Conservation (phyloP, 177 flowering plant genomes). For the Vitis hybrid region DNA sequence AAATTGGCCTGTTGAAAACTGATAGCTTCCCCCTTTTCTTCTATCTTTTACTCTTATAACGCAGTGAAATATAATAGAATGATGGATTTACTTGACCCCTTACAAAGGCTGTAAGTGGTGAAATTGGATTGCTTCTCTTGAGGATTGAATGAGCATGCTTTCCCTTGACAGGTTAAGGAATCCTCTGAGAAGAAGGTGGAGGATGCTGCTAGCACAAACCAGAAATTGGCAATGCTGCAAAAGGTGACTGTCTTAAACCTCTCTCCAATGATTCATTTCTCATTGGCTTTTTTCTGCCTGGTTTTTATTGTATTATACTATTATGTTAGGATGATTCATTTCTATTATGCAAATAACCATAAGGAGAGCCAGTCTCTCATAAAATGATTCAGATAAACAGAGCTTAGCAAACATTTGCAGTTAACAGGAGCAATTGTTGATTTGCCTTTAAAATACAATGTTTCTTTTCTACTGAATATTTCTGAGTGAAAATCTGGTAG, state of each 20-base stretch:
- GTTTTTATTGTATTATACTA: background rate
- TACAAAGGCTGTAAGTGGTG: background rate
- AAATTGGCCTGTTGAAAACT: no score
- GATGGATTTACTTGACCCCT: background rate
- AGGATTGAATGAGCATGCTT: conserved; percentile 3
- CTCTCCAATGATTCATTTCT: background rate
- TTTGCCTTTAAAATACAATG: no score
- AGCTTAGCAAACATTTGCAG: no score
- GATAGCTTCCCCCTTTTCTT: no score
- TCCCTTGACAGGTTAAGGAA: conserved; percentile 37
- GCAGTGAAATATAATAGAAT: background rate
- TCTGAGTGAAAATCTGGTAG: background rate
- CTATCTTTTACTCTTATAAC: background rate
- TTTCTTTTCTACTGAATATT: no score
- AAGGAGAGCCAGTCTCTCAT: no score
- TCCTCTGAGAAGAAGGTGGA: conserved; percentile 31
- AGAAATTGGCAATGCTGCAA: conserved; percentile 38
- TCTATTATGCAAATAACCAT: no score
- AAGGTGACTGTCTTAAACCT: conserved; percentile 35
- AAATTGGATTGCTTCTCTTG: background rate
- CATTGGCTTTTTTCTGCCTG: background rate
- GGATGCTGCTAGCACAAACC: conserved; percentile 28
- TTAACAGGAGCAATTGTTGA: no score
- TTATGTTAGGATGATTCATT: background rate
- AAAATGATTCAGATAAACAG: background rate